Base-by-base conservation (phyloP, 257 asterid genomes). In the Nicotiana benthamiana region DNA sequence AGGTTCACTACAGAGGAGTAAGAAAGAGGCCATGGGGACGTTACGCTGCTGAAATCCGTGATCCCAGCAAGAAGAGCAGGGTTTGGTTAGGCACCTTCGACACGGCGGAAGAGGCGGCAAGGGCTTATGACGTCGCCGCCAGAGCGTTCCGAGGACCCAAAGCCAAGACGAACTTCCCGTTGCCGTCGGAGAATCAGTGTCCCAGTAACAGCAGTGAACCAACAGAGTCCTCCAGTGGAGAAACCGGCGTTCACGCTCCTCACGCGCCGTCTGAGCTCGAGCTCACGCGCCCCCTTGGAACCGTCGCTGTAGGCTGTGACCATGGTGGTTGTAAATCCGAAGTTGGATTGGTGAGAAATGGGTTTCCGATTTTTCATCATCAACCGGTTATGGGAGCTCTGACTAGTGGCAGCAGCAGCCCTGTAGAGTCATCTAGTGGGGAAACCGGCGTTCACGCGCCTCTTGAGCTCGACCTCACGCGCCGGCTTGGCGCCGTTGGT, bases 21-120 rank as follows among this genome's bases (percentile, higher is more conserved):
- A 66, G 98, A 79, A 94, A 94, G 96, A 84, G 98, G 90, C 98
- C 98, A 1, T 94, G 98, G 98, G 98, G 98, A 26, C 95, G 98
- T 4, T 94, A 91, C 88, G 98, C 98, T 63, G 97, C 98, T 67
- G 98, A 94, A 85, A 94, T 94, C 87, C 95, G 98, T 4, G 98
- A 94, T 82, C 97, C 98, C 1, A 89, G 92, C 40, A 94, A 92
- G 89, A 92, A 92, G 53, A 90, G 89, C 81, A 89, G 98, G 4
- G 98, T 94, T 67, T 94, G 98, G 98, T 75, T 94, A 20, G 98
- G 98, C 20, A 94, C 98, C 0, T 94, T 94, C 80, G 98, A 93
- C 86, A 92, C 97, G 65, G 98, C 98, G 64, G 98, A 92, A 86
- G 96, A 89, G 80, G 98, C 98, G 65, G 98, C 98, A 52, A 91